These are phyloP conservation scores for Parastagonospora avenae DNA, from an alignment of 2,329 filamentous ascomycete genomes.

Conservation along the genomic window DNA sequence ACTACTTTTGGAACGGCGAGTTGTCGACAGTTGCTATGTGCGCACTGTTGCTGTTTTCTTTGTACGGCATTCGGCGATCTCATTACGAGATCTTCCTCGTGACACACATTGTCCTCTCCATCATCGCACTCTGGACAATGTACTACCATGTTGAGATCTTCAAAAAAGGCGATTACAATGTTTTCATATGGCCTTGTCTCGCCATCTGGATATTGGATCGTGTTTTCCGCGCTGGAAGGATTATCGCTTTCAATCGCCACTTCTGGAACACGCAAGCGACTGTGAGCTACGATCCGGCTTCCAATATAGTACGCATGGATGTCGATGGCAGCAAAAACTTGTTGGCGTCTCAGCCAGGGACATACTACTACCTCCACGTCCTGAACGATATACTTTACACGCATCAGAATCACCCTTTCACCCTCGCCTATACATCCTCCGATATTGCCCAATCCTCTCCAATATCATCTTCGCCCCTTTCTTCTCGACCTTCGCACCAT, in stretches of 20 bases:
- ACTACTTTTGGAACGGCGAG: slow-evolving; percentile 59
- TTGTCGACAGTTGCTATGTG: slow-evolving; percentile 53
- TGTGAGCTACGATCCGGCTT: slow-evolving; percentile 51
- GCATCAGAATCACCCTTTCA: slow-evolving; percentile 58
- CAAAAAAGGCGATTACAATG: slow-evolving; percentile 52
- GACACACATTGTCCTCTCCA: slow-evolving; percentile 49
- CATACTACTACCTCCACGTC: slow-evolving; percentile 59
- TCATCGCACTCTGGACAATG: slow-evolving; percentile 56
- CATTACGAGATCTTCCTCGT: slow-evolving; percentile 54
- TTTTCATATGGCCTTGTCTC: slow-evolving; percentile 57
- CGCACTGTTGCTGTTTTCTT: slow-evolving; percentile 52
- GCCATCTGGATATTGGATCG: slow-evolving; percentile 59
- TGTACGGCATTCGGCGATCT: slow-evolving; percentile 58
- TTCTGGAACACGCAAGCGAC: slow-evolving; percentile 44
- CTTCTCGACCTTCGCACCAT: slow-evolving; percentile 9
- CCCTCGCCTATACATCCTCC: slow-evolving; percentile 27
- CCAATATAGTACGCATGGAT: slow-evolving; percentile 56
- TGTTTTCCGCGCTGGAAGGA: slow-evolving; percentile 51
- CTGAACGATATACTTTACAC: slow-evolving; percentile 52
- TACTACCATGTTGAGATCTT: slow-evolving; percentile 62
- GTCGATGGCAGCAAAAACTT: slow-evolving; percentile 44
- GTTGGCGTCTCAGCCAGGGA: slow-evolving; percentile 50
- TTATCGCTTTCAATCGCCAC: slow-evolving; percentile 52
- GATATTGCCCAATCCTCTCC: not conserved
- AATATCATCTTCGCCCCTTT: slow-evolving; percentile 13